These are phyloP conservation scores for Nannochloropsis oceanica DNA, from an alignment of 108 stramenopile genomes.

Conservation along the genomic window DNA sequence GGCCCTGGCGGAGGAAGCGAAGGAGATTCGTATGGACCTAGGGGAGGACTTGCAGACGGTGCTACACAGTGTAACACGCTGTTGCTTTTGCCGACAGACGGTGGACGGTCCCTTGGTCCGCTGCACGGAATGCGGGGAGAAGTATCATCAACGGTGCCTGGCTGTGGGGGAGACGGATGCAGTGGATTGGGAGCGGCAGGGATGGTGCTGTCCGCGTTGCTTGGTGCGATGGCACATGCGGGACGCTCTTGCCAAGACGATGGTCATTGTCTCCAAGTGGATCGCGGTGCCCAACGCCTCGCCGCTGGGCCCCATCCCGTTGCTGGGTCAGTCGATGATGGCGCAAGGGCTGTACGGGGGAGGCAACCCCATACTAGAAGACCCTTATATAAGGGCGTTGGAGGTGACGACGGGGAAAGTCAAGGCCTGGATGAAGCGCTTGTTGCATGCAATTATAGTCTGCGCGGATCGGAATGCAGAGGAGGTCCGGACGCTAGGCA, in stretches of 20 bases:
- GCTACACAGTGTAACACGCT: slow-evolving; percentile 23
- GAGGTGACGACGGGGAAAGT: not conserved
- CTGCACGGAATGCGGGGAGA: slow-evolving; percentile 20
- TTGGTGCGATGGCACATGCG: not conserved
- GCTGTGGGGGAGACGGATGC: slow-evolving; percentile 9
- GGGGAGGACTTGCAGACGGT: slow-evolving; percentile 21
- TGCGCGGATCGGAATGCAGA: not conserved
- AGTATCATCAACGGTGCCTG: slow-evolving; percentile 19
- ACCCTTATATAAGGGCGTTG: not conserved
- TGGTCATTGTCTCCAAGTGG: not conserved
- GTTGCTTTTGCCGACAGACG: slow-evolving; percentile 19
- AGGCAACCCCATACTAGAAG: not conserved
- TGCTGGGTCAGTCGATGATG: not conserved
- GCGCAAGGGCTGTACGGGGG: not conserved
- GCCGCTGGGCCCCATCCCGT: not conserved
- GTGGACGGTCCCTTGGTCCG: slow-evolving; percentile 19
- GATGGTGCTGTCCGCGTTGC: not conserved
- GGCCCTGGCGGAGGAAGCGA: slow-evolving; percentile 24
- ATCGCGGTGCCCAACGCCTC: not conserved
- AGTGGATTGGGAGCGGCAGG: not conserved
- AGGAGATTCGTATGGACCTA: slow-evolving; percentile 23
- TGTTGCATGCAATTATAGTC: not conserved
- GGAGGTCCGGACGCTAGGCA: not conserved
- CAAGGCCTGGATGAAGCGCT: not conserved
- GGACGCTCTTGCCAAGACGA: not conserved